phyloP scores from a whole-genome alignment of 192 early-diverging fungal species.

The Podila clonocystis region DNA sequence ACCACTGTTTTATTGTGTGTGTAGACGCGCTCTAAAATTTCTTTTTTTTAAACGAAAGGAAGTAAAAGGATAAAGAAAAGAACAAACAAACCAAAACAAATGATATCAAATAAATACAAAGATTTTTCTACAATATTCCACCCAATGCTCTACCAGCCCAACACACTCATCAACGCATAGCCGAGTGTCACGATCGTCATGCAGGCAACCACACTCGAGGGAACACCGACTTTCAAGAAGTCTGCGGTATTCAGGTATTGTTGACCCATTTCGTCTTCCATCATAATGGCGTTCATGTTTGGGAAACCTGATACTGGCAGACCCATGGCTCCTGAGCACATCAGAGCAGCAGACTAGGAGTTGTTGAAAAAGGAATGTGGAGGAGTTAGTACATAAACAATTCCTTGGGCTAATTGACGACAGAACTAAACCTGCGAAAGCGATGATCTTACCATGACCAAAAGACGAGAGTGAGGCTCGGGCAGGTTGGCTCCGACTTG shows the following conservation, averaged over 20 bases:
- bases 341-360: conserved; percentile 69
- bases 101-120: background rate
- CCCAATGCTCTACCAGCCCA: conserved; percentile 59
- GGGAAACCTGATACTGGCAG: conserved; percentile 95
- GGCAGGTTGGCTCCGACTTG: conserved; percentile 85
- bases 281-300: conserved; percentile 96
- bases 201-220: conserved; percentile 78
- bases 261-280: conserved; percentile 88
- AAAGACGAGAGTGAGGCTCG: conserved; percentile 64
- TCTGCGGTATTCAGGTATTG: conserved; percentile 85
- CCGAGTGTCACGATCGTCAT: conserved; percentile 77
- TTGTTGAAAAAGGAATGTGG: background rate
- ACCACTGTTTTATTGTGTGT: no score
- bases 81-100: background rate
- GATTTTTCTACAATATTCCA: background rate
- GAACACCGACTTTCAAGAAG: conserved; percentile 87
- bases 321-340: conserved; percentile 92
- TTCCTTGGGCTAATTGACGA: background rate
- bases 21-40: no score
- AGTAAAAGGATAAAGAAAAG: background rate
- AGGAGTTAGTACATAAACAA: background rate
- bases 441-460: conserved; percentile 38
- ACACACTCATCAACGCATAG: conserved; percentile 73
- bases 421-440: background rate
- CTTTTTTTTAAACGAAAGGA: no score